Percentiles rank a stretch among this genome's conserved stretches.
phyloP scores from a whole-genome alignment of 139 green algal species.

The Haematococcus sp. region DNA sequence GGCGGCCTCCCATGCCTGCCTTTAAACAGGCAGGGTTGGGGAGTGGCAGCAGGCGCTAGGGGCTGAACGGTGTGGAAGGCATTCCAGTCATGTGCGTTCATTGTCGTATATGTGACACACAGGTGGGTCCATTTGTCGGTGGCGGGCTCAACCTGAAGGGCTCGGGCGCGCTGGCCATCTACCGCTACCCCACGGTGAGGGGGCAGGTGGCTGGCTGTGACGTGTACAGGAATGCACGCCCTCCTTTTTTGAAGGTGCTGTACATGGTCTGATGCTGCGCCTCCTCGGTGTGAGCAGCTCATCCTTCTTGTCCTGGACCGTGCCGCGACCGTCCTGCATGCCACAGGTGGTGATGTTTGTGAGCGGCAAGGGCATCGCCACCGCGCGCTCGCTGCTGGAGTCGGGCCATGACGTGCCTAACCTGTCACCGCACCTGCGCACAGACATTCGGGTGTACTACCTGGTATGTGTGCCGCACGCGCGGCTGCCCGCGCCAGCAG shows the following conservation, averaged over 20 bases:
- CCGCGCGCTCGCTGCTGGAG: conserved; percentile 64
- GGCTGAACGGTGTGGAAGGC: no score
- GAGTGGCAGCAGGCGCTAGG: no score
- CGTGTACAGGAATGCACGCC: neutral
- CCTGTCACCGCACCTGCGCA: conserved; percentile 47
- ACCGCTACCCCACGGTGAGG: conserved; percentile 59
- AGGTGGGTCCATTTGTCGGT: conserved; percentile 72
- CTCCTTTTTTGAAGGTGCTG: no score
- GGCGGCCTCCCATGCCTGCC: no score
- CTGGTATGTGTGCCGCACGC: conserved; percentile 34
- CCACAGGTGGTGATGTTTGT: conserved; percentile 39
- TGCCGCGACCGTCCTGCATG: no score
- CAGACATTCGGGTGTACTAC: conserved; percentile 78
- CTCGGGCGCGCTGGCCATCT: conserved; percentile 50
- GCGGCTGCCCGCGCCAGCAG: no score
- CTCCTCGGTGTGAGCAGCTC: no score
- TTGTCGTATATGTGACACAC: no score
- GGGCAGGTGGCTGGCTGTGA: neutral
- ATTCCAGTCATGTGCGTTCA: no score
- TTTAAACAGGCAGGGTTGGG: no score
- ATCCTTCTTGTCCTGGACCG: no score
- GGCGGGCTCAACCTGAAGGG: conserved; percentile 61
- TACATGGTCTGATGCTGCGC: no score
- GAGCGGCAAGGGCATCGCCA: conserved; percentile 57
- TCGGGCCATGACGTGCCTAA: conserved; percentile 37